Evolutionary conservation across 768 basidiomycete genomes (phyloP).

Genomic region (Symmetrospora coprosmae): DNA sequence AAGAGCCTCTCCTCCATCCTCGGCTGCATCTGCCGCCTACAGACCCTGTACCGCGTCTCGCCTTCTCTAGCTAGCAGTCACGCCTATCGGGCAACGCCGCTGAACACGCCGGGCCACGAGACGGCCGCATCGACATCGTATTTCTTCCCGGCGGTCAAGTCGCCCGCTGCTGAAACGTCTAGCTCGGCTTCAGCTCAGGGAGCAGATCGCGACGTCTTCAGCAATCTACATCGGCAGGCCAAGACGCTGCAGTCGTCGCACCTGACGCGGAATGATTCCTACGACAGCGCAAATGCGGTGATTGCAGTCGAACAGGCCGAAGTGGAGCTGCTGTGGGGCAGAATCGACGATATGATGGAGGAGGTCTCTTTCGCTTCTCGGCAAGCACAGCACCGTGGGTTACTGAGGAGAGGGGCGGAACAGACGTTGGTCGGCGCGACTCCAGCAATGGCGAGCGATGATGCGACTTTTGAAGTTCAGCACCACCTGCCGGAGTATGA

Average conservation of each 20-base stretch:
- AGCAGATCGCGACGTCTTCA: conserved; percentile 46
- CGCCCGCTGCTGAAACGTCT: neutral
- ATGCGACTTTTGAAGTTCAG: neutral
- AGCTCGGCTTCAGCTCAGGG: too few relatives aligned
- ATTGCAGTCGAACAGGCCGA: conserved; percentile 46
- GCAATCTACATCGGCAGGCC: conserved; percentile 53
- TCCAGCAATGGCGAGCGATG: neutral
- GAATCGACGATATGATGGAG: conserved; percentile 61
- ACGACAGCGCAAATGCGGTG: conserved; percentile 39
- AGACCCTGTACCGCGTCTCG: conserved; percentile 33
- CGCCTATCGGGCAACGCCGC: neutral
- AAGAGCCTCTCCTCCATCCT: conserved; percentile 57
- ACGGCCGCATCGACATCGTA: too few relatives aligned
- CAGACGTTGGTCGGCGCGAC: conserved; percentile 32
- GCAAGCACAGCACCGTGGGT: conserved; percentile 33
- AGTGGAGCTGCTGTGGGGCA: conserved; percentile 55
- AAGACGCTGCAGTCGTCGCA: conserved; percentile 49
- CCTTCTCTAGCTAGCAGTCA: conserved; percentile 21
- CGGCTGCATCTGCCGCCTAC: conserved; percentile 52
- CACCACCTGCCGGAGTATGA: conserved; percentile 13
- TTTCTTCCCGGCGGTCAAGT: too few relatives aligned
- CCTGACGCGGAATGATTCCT: conserved; percentile 40
- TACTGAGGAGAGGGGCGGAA: conserved; percentile 33
- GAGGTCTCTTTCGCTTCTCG: conserved; percentile 44
- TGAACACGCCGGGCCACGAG: conserved; percentile 9